Evolutionary conservation across 441 rosid genomes (phyloP).

Genomic region (Populus trichocarpa): DNA sequence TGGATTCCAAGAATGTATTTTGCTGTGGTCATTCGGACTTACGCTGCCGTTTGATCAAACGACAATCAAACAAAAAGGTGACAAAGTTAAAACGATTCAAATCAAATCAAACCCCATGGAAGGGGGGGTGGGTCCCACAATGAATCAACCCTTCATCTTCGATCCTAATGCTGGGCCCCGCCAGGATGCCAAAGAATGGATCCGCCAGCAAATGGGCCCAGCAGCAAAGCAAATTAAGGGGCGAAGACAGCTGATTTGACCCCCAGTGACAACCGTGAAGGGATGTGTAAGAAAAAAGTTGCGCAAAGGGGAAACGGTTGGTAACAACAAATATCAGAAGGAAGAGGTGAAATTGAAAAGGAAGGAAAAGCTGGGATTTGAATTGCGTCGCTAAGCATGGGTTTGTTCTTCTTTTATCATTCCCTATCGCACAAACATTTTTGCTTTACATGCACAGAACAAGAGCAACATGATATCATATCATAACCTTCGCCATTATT

Average conservation of each 20-base stretch:
- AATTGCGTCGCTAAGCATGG: conserved; percentile 40
- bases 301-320: conserved; percentile 38
- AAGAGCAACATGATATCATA: conserved; percentile 39
- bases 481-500: conserved; percentile 50
- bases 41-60: conserved; percentile 12
- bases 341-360: conserved; percentile 18
- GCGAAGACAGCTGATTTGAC: conserved; percentile 16
- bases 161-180: conserved; percentile 14
- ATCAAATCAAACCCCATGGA: neutral
- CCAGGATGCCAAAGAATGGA: conserved; percentile 16
- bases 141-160: conserved; percentile 11
- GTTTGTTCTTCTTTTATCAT: conserved; percentile 9
- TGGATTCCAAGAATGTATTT: no score
- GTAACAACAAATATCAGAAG: conserved; percentile 18
- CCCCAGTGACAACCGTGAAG: conserved; percentile 28
- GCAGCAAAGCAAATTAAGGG: neutral
- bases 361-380: conserved; percentile 49
- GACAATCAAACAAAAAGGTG: neutral
- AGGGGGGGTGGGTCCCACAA: neutral
- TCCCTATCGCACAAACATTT: neutral
- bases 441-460: conserved; percentile 34
- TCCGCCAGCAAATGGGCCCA: conserved; percentile 32
- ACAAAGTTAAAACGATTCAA: conserved; percentile 1
- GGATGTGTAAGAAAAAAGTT: conserved; percentile 33
- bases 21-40: neutral